Evolutionary conservation across 805 yeast genomes (phyloP), one percentile per base, ranked within the genome.

Genomic region (Candida ipomoeae): DNA sequence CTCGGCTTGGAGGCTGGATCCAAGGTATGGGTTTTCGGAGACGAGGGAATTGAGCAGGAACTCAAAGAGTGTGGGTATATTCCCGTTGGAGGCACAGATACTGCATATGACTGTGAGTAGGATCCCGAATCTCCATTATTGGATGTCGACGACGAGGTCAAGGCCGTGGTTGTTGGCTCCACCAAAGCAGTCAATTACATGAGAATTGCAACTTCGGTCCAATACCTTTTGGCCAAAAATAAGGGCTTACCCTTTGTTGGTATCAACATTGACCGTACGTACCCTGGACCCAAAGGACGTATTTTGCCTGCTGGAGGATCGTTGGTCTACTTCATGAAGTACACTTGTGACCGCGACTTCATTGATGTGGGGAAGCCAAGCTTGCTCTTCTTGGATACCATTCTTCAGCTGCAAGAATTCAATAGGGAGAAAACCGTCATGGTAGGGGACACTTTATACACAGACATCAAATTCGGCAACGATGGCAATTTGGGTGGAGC

Each of bases 401-500:
- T 71, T 17, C 47, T 71, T 34, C 52, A 56, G 5, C 60, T 58
- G 20, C 62, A 60, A 40, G 59, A 60, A 13, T 70, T 68, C 55
- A 64, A 63, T 21, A 60, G 55, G 32, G 49, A 45, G 17, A 61
- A 56, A 33, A 68, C 75, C 2, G 51, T 71, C 42, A 71, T 71
- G 76, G 66, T 71, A 7, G 76, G 76, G 11, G 76, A 71, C 51
- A 71, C 76, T 3, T 56, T 71, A 37, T 71, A 71, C 51, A 71
- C 76, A 2, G 76, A 71, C 51, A 70, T 71, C 52, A 71, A 71
- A 54, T 71, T 71, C 55, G 76, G 75, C 3, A 71, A 71, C 49
- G 76, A 71, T 50, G 74, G 75, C 1, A 50, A 58, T 1, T 56
- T 70, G 38, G 74, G 73, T 0, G 63, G 65, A 21, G 62, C 56